A percentile compares a stretch with the other conserved stretches of the same genome.
Evolutionary conservation across 106 monocot genomes (phyloP).

Genomic region (Alisma plantagoaquatica): DNA sequence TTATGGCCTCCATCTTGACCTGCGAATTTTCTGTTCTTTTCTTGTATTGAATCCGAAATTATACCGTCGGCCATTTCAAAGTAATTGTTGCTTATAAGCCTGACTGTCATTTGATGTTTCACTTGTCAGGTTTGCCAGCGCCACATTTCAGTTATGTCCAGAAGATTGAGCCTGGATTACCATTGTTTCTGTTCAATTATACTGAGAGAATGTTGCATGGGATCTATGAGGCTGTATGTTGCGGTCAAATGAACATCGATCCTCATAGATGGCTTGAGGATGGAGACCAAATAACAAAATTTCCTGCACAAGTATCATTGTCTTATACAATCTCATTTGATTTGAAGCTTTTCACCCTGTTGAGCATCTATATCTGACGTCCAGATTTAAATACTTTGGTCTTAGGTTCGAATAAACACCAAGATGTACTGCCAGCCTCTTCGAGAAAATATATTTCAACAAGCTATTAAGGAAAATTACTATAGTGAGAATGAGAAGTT

Average conservation of each 20-base stretch:
- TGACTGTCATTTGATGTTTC: too few species aligned
- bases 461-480: slow-evolving; percentile 45
- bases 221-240: slow-evolving; percentile 50
- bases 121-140: slow-evolving; percentile 36
- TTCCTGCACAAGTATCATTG: slow-evolving; percentile 51
- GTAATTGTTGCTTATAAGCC: too few species aligned
- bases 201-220: slow-evolving; percentile 51
- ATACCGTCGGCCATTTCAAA: too few species aligned
- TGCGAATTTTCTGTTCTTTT: too few species aligned
- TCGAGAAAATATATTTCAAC: slow-evolving; percentile 25
- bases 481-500: slow-evolving; percentile 5
- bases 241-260: slow-evolving; percentile 37
- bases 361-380: background rate
- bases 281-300: slow-evolving; percentile 34
- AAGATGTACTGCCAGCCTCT: slow-evolving; percentile 35
- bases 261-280: slow-evolving; percentile 48
- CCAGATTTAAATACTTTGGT: background rate
- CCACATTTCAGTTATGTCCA: slow-evolving; percentile 38
- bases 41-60: too few species aligned
- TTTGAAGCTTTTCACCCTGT: background rate
- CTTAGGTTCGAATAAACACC: slow-evolving; percentile 33
- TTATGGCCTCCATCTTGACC: too few species aligned
- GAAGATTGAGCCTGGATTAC: slow-evolving; percentile 48
- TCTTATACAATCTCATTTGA: background rate
- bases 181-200: slow-evolving; percentile 57